Base-by-base conservation (phyloP, 805 yeast species). In the Candida jianshihensis region DNA sequence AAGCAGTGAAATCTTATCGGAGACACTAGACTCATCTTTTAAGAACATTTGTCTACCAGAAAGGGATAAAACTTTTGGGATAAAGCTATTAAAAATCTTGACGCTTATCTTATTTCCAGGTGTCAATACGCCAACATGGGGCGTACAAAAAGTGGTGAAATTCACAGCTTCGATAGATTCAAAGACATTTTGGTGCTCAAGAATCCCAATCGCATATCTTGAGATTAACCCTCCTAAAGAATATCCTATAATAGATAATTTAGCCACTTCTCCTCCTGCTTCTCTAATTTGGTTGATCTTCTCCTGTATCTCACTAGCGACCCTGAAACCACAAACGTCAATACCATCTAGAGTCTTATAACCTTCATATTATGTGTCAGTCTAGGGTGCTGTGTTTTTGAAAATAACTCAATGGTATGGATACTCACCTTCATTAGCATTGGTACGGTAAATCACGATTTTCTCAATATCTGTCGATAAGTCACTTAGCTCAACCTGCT, bases 261-360 rank as follows among this genome's bases (percentile, higher is more conserved):
- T 72, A n/a, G 67, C 64, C 10, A 86, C 57, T 12, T 17, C 26
- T 7, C 53, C 49, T n/a, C 33, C 41, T 18, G 48, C 53, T 5
- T 31, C 42, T 33, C 37, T 56, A 44, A 42, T 43, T 19, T 22
- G 17, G 26, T 24, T 47, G 15, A 74, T 60, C 47, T 66, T 66
- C 1, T 41, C 46, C 15, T 63, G 54, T 33, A 87, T 77, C 57
- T 87, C 95, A 36, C 70, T 70, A 1, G 82, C 77, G 7, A 84
- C 81, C 17, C 94, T 64, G 34, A 76, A 66, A 2, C 95, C 95
- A 51, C 92, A 85, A 19, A 85, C 76, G 46, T 86, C 95, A 17
- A 86, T 76, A 2, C 96, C 96, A 52, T 87, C 96, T 48, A 85
- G 80, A 3, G 95, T 87, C 50, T 73, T 72, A 53, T 76, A 83